Conservation (phyloP, 352 stramenopile species). For the Globisporangium viniferum region DNA sequence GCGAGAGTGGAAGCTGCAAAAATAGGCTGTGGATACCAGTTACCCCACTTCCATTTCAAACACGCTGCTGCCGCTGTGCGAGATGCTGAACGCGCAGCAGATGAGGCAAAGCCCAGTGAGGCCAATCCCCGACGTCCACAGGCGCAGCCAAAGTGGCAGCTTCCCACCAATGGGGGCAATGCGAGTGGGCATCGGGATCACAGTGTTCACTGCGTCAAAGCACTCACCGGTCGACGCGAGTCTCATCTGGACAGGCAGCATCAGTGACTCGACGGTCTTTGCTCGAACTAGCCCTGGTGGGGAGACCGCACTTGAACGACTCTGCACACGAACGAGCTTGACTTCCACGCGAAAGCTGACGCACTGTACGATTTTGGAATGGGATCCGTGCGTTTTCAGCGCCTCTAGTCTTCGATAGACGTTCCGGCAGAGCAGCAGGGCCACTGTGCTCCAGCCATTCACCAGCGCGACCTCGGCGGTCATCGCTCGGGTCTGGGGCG, state of each 20-base stretch:
- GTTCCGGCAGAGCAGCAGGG: slow-evolving; percentile 3
- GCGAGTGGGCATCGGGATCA: neutral
- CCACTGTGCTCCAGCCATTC: slow-evolving; percentile 3
- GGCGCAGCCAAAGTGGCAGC: neutral
- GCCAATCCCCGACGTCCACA: neutral
- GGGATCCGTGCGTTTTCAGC: neutral
- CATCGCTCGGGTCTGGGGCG: neutral
- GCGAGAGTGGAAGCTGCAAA: neutral
- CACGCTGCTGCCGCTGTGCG: neutral
- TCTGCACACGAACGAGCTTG: slow-evolving; percentile 6
- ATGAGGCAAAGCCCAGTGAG: neutral
- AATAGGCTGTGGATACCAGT: neutral
- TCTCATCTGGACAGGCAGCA: neutral
- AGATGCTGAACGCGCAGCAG: neutral
- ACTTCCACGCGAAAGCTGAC: neutral
- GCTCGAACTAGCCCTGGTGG: neutral
- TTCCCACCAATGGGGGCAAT: neutral
- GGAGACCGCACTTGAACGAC: neutral
- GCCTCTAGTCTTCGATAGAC: neutral
- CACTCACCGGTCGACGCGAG: neutral
- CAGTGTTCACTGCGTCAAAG: slow-evolving; percentile 4
- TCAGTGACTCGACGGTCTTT: neutral
- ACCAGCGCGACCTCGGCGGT: neutral
- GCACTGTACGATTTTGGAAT: slow-evolving; percentile 5
- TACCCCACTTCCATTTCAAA: neutral